Conservation (phyloP, 2,329 filamentous ascomycete species). For the Seiridium unicorne region DNA sequence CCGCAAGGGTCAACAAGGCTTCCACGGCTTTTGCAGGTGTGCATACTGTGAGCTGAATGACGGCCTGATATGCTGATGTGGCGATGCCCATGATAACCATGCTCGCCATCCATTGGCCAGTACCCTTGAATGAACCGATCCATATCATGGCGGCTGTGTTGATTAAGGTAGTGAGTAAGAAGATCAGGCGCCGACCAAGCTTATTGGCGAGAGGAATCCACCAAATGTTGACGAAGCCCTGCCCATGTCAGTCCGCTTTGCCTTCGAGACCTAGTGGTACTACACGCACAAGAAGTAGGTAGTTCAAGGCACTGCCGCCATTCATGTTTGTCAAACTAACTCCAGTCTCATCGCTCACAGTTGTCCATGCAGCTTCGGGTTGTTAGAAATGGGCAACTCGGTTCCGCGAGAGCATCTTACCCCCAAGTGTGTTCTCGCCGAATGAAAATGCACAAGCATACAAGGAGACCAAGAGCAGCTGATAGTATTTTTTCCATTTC, state of each 20-base stretch:
- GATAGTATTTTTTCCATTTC: constrained; percentile 34
- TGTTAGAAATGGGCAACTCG: background rate
- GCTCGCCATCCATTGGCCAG: constrained; percentile 16
- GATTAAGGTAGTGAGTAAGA: constrained; percentile 31
- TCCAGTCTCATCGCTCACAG: constrained; percentile 34
- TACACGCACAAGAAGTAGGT: constrained; percentile 27
- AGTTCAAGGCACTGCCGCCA: constrained; percentile 36
- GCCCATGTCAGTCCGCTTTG: background rate
- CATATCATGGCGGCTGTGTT: background rate
- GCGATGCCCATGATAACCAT: constrained; percentile 30
- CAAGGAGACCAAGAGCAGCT: constrained; percentile 33
- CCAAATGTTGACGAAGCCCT: constrained; percentile 37
- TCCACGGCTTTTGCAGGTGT: background rate
- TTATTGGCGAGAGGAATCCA: constrained; percentile 31
- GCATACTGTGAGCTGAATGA: constrained; percentile 31
- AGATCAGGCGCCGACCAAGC: constrained; percentile 31
- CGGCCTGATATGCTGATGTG: constrained; percentile 33
- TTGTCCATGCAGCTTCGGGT: constrained; percentile 33
- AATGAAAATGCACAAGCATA: constrained; percentile 39
- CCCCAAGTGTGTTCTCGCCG: constrained; percentile 37
- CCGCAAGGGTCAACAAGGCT: background rate
- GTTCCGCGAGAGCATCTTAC: too few species aligned
- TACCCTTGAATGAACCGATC: background rate
- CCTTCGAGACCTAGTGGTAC: background rate
- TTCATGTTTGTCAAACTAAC: constrained; percentile 38